Conservation (phyloP, 306 rosid species). For the Inga oerstediana region DNA sequence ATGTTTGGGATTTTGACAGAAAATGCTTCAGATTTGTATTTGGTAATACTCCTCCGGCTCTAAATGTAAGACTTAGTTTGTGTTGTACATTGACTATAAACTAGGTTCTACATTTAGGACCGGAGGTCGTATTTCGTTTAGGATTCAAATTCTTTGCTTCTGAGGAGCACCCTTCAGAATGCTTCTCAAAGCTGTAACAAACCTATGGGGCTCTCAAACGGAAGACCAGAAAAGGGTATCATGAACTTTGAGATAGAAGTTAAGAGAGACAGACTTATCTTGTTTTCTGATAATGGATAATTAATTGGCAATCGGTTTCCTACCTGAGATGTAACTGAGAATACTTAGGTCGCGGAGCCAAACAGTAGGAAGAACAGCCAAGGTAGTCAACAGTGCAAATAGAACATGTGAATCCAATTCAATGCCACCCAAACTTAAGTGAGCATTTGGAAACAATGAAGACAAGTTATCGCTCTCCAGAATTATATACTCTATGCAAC, state of each 20-base stretch:
- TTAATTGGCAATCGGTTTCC: not conserved
- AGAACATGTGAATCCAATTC: constrained; percentile 56
- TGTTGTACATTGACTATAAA: too few relatives aligned
- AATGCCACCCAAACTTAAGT: constrained; percentile 62
- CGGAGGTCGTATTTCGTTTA: not conserved
- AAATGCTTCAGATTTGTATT: not conserved
- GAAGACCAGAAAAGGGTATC: constrained; percentile 4
- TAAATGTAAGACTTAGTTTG: too few relatives aligned
- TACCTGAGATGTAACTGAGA: constrained; percentile 95
- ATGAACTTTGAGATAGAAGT: constrained; percentile 10
- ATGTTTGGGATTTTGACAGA: not conserved
- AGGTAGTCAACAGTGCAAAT: constrained; percentile 73
- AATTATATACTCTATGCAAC: constrained; percentile 92
- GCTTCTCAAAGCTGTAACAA: not conserved
- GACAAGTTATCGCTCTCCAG: constrained; percentile 96
- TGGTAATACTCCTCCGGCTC: not conserved
- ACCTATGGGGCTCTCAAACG: not conserved
- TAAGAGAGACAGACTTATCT: not conserved
- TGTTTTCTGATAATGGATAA: not conserved
- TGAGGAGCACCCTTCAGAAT: not conserved
- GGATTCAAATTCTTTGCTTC: not conserved
- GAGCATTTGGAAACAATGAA: constrained; percentile 84
- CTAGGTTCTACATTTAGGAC: too few relatives aligned
- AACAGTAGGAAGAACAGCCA: constrained; percentile 97
- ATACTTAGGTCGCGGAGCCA: constrained; percentile 91